phyloP scores from a whole-genome alignment of 495 filamentous ascomycete species.

The Penicillium lagena region DNA sequence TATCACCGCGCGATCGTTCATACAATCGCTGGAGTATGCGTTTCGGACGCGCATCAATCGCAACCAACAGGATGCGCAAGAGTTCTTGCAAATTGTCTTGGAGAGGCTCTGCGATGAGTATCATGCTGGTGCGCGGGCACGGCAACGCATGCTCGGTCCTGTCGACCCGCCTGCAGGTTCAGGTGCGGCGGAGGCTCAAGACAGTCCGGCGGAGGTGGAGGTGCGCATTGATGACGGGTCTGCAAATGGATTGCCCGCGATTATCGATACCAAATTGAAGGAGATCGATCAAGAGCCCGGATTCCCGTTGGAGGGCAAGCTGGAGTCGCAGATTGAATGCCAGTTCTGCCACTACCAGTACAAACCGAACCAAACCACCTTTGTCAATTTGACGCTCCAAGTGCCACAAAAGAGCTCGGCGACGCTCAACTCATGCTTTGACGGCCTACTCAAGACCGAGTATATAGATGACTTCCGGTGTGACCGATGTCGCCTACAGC shows the following conservation, averaged over 20 bases:
- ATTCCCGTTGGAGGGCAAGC: conserved; percentile 78
- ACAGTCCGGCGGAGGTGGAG: conserved; percentile 25
- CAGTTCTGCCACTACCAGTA: conserved; percentile 83
- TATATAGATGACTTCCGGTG: conserved; percentile 96
- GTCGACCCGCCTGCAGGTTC: conserved; percentile 11
- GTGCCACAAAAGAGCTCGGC: conserved; percentile 73
- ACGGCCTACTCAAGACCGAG: conserved; percentile 89
- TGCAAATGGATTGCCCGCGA: conserved; percentile 30
- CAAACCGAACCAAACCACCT: conserved; percentile 71
- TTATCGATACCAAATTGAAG: conserved; percentile 37
- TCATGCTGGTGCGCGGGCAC: conserved; percentile 70
- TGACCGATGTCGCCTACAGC: conserved; percentile 80
- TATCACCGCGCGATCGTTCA: conserved; percentile 77
- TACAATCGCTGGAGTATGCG: conserved; percentile 72
- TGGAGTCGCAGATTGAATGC: conserved; percentile 92
- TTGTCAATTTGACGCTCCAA: conserved; percentile 87
- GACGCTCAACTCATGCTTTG: conserved; percentile 71
- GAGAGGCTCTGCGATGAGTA: conserved; percentile 93
- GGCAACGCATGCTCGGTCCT: conserved; percentile 33
- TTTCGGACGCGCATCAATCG: conserved; percentile 87
- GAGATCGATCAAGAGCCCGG: conserved; percentile 56
- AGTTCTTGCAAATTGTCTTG: conserved; percentile 89
- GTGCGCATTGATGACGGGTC: conserved; percentile 39
- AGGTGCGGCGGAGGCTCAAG: conserved; percentile 8
- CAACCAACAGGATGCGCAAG: conserved; percentile 97